Conservation (phyloP, 225 moss, liverwort and hornwort genomes). For the Pseudisothecium myosuroides region DNA sequence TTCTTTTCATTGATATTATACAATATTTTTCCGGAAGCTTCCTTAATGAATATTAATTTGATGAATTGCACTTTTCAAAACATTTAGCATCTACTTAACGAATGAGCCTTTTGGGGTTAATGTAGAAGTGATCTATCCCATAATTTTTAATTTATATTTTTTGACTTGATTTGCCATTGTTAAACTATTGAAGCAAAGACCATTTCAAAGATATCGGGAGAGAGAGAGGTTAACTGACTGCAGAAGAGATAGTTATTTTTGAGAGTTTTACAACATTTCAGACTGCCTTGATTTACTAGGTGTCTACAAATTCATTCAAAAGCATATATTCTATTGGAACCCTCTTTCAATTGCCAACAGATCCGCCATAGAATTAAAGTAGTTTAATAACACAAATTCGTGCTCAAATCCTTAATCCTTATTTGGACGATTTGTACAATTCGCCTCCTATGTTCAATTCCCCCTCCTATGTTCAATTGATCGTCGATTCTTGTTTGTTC, state of each 20-base stretch:
- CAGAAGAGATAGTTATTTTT: not conserved
- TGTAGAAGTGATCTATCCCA: not conserved
- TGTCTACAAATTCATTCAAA: too few relatives aligned
- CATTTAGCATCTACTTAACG: rapidly evolving
- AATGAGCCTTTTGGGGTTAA: not conserved
- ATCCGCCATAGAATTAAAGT: not conserved
- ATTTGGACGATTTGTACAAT: too few relatives aligned
- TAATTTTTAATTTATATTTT: not conserved
- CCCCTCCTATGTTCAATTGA: not conserved
- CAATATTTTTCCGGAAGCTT: too few relatives aligned
- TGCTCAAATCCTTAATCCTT: not conserved
- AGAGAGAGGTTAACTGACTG: not conserved
- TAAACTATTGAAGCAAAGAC: not conserved
- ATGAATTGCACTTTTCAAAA: not conserved
- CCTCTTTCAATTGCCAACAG: not conserved
- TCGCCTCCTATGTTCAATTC: too few relatives aligned
- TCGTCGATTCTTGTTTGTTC: not conserved
- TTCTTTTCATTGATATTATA: not conserved
- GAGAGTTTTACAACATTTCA: not conserved
- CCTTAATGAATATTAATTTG: not conserved
- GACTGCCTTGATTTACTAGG: not conserved
- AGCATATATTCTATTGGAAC: not conserved
- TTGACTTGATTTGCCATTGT: not conserved
- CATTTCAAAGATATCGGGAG: not conserved
- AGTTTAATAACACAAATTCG: not conserved